Evolutionary conservation across 2,329 filamentous ascomycete species (phyloP).

Genomic region (Paracamarosporium sp.): DNA sequence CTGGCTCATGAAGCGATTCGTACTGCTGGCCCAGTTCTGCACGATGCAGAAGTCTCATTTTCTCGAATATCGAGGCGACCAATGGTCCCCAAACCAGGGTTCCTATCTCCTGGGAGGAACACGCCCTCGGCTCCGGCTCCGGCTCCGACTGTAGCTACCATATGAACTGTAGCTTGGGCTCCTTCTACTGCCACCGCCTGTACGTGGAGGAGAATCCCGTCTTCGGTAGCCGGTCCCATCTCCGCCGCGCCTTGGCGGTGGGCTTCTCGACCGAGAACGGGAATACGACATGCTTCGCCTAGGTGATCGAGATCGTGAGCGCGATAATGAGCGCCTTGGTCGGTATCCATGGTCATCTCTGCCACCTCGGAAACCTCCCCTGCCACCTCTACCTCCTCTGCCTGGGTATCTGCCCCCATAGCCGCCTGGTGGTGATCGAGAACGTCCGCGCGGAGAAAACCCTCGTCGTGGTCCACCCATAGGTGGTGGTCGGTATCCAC

Average conservation of each 20-base stretch:
- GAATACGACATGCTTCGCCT: slow-evolving; percentile 48
- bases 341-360: slow-evolving; percentile 38
- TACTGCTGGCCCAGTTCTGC: background rate
- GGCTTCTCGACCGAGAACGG: slow-evolving; percentile 45
- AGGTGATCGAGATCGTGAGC: slow-evolving; percentile 53
- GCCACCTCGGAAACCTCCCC: slow-evolving; percentile 46
- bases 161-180: slow-evolving; percentile 70
- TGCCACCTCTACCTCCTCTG: slow-evolving; percentile 34
- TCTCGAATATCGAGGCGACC: too few species aligned
- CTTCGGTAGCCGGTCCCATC: slow-evolving; percentile 36
- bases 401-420: slow-evolving; percentile 38
- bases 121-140: slow-evolving; percentile 49
- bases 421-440: slow-evolving; percentile 52
- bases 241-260: slow-evolving; percentile 35
- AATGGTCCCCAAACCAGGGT: background rate
- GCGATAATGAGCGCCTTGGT: slow-evolving; percentile 33
- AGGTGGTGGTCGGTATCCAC: slow-evolving; percentile 44
- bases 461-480: slow-evolving; percentile 39
- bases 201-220: slow-evolving; percentile 51
- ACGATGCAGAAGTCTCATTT: background rate
- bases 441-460: slow-evolving; percentile 50
- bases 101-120: slow-evolving; percentile 33
- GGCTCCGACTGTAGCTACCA: slow-evolving; percentile 60
- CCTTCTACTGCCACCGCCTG: slow-evolving; percentile 57
- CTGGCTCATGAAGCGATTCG: too few species aligned